Base-by-base conservation (phyloP, 768 basidiomycete genomes). In the Rhodotorula taiwanensis region DNA sequence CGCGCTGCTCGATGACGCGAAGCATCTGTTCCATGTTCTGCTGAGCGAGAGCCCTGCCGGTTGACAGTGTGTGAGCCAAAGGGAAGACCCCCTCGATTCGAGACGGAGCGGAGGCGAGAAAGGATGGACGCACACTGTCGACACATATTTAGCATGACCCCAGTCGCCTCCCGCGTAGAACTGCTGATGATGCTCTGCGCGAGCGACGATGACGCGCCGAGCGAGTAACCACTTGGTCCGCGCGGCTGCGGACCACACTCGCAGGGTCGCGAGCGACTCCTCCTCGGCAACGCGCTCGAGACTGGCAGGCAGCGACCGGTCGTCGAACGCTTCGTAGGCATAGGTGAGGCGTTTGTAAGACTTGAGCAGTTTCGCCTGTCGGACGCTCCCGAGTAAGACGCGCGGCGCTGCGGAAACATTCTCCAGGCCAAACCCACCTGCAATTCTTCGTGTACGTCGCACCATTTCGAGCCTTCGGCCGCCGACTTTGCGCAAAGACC, bases 361-460 rank as follows among this genome's bases (percentile, higher is more conserved):
- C 42, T 69, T 69, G 57, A 69, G 67, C 1, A 65, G 57, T 39
- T 69, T 69, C 11, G 67, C 67, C 63, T 69, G 59, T 4, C 16
- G 3, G 30, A 10, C 13, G 23, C 5, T 3, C 1, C 11, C 6
- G 31, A 39, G 9, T 25, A n/a, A n/a, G n/a, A n/a, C 7, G 18
- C 13, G 3, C 28, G 14, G 25, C 1, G 6, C 4, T 18, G 11
- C 33, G 28, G 34, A 10, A 28, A 23, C 6, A 14, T 1, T 31
- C 14, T 4, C 28, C 9, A 34, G 21, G 6, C 8, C n/a, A 28
- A 10, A 25, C 57, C 30, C 20, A 62, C 67, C 50, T 69, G 67
- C 15, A 69, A 54, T 28, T 65, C 67, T 31, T 69, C 67, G 54
- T 69, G 67, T 0, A 60, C 54, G 1, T 21, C 1, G 52, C 67